phyloP scores from a whole-genome alignment of 768 basidiomycete genomes.

The Podaxis sp. region DNA sequence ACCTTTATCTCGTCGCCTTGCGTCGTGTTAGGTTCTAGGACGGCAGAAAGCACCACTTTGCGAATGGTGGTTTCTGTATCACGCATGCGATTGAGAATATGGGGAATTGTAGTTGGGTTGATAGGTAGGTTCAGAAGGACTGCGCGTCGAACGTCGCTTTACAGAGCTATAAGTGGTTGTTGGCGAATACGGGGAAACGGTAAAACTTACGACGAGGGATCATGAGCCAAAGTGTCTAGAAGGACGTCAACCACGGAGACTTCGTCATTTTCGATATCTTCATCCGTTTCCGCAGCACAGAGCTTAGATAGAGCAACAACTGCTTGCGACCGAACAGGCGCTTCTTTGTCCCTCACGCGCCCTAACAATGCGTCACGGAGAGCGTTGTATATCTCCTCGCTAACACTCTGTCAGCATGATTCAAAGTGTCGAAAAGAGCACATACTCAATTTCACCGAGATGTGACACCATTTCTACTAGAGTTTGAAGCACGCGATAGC shows the following conservation, averaged over 20 bases:
- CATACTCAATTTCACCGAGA: conserved; percentile 86
- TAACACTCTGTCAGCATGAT: conserved; percentile 28
- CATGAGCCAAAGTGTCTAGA: conserved; percentile 64
- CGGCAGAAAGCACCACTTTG: conserved; percentile 64
- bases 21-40: conserved; percentile 46
- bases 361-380: conserved; percentile 68
- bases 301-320: conserved; percentile 79
- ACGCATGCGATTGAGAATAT: conserved; percentile 72
- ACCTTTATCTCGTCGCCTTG: conserved; percentile 22
- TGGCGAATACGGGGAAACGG: background rate
- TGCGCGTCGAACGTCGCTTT: conserved; percentile 85
- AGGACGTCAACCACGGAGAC: conserved; percentile 58
- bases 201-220: conserved; percentile 69
- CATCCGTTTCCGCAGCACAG: conserved; percentile 63
- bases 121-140: conserved; percentile 72
- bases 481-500: conserved; percentile 78
- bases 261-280: conserved; percentile 52
- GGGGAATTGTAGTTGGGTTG: conserved; percentile 52
- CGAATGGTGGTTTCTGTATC: conserved; percentile 79
- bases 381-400: conserved; percentile 70
- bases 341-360: conserved; percentile 79
- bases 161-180: background rate
- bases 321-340: conserved; percentile 73
- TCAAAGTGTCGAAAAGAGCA: conserved; percentile 15
- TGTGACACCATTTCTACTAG: conserved; percentile 78